Base-by-base conservation (phyloP, 2,329 filamentous ascomycete genomes). In the Didymella lethalis region DNA sequence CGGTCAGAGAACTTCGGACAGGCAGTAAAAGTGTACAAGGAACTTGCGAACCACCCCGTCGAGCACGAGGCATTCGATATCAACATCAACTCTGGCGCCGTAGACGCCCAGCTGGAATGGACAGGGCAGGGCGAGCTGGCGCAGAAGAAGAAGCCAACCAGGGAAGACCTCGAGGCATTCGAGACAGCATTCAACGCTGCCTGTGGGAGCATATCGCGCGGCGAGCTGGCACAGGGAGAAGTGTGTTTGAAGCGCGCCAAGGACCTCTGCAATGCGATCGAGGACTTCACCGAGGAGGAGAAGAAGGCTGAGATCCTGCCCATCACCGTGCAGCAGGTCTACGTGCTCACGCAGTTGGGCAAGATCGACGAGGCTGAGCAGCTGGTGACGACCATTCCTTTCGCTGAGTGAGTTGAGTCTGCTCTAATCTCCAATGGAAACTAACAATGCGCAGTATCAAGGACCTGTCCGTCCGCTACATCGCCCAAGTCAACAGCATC, bases 121-220 rank as follows among this genome's bases (percentile, higher is more conserved):
- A 80, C 85, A 48, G 87, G 86, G 4, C 79, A 81, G 48, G 83
- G 83, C 18, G 77, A 84, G 57, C 71, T 82, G 34, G 81, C 82
- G 36, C 77, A 80, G 58, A 83, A 82, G 64, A 85, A 85, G 75
- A 86, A 85, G 70, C 80, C 84, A 8, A 78, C 79, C 7, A 80
- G 83, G 58, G 86, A 88, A 60, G 86, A 91, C 67, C 78, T 90
- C 26, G 90, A 93, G 62, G 86, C 88, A 2, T 95, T 95, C 67
- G 92, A 95, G 79, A 88, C 90, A 26, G 88, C 90, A 11, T 96
- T 91, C 79, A 96, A 96, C 75, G 85, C 87, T 25, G 91, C 90
- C 8, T 94, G 91, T 74, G 84, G 84, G 20, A 87, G 86, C 73
- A 88, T 95, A 67, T 89, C 90, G 14, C 82, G 86, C 46, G 89